Percentiles rank a stretch among this genome's conserved stretches.
phyloP scores from a whole-genome alignment of 768 basidiomycete genomes.

The Termitomyces sp. region DNA sequence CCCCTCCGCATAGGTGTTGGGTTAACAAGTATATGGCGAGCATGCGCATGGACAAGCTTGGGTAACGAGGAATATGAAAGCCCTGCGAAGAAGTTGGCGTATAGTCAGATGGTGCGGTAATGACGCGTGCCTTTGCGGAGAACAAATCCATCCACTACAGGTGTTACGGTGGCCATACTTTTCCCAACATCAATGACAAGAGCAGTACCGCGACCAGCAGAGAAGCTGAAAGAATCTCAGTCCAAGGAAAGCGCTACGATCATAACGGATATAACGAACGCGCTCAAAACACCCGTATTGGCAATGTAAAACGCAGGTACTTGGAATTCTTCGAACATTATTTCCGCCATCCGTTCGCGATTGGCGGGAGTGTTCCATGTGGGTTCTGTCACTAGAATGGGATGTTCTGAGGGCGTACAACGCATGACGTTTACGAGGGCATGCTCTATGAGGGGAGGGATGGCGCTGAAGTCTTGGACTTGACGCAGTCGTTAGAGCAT shows the following conservation, averaged over 20 bases:
- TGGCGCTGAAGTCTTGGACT: conserved; percentile 77
- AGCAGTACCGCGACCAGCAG: conserved; percentile 95
- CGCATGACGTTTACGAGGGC: conserved; percentile 74
- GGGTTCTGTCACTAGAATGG: conserved; percentile 89
- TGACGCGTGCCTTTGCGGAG: conserved; percentile 73
- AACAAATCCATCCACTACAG: conserved; percentile 96
- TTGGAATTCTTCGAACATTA: conserved; percentile 95
- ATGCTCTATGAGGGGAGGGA: conserved; percentile 66
- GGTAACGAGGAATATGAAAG: conserved; percentile 72
- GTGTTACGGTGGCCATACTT: conserved; percentile 84
- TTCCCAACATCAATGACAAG: conserved; percentile 93
- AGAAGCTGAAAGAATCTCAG: conserved; percentile 54
- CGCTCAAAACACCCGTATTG: conserved; percentile 89
- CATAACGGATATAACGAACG: conserved; percentile 44
- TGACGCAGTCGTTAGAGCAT: background rate
- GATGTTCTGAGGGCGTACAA: conserved; percentile 78
- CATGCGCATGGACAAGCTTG: conserved; percentile 74
- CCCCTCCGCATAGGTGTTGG: conserved; percentile 44
- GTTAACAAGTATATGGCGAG: conserved; percentile 57
- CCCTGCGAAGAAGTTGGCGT: conserved; percentile 37
- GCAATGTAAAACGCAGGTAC: conserved; percentile 96
- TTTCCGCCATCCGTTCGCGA: conserved; percentile 91
- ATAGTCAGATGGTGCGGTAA: background rate
- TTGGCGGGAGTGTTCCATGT: conserved; percentile 96
- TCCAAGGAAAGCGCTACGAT: background rate